Evolutionary conservation across 2,329 filamentous ascomycete species (phyloP).

Genomic region (Fusarium sacchari): DNA sequence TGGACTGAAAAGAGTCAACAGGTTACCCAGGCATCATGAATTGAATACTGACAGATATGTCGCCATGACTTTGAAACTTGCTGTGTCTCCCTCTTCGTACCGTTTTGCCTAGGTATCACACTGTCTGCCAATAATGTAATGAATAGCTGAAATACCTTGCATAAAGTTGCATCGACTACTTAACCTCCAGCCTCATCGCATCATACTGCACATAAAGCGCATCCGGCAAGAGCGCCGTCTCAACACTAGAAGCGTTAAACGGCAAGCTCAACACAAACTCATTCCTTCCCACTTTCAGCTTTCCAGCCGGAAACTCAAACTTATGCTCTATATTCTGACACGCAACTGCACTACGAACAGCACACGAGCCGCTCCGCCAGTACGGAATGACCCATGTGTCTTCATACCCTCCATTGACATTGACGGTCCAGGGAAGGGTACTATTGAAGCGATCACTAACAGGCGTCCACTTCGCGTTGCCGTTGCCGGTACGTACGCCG

Average conservation of each 20-base stretch:
- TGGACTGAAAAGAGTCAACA: rapidly evolving
- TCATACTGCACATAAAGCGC: slow-evolving; percentile 72
- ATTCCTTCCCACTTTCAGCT: slow-evolving; percentile 61
- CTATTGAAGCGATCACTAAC: slow-evolving; percentile 3
- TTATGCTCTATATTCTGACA: slow-evolving; percentile 70
- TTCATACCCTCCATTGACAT: slow-evolving; percentile 50
- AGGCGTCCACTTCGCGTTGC: slow-evolving; percentile 33
- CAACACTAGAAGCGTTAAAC: slow-evolving; percentile 65
- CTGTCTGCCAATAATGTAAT: rapidly evolving
- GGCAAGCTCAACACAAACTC: slow-evolving; percentile 66
- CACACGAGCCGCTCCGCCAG: slow-evolving; percentile 58
- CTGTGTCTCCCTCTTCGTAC: rapidly evolving
- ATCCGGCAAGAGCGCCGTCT: slow-evolving; percentile 64
- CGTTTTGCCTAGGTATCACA: rapidly evolving
- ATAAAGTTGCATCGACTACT: not conserved
- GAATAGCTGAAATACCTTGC: not conserved
- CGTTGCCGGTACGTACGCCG: slow-evolving; percentile 24
- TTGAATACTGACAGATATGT: rapidly evolving
- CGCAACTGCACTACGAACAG: slow-evolving; percentile 65
- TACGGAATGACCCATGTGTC: slow-evolving; percentile 66
- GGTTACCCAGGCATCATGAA: rapidly evolving
- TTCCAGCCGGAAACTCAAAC: slow-evolving; percentile 60
- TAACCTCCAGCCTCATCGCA: slow-evolving; percentile 66
- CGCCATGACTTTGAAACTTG: rapidly evolving
- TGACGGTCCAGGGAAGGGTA: slow-evolving; percentile 42